These are phyloP conservation scores for Diutina scorzettiae DNA, from an alignment of 1,139 yeast genomes.

Conservation along the genomic window DNA sequence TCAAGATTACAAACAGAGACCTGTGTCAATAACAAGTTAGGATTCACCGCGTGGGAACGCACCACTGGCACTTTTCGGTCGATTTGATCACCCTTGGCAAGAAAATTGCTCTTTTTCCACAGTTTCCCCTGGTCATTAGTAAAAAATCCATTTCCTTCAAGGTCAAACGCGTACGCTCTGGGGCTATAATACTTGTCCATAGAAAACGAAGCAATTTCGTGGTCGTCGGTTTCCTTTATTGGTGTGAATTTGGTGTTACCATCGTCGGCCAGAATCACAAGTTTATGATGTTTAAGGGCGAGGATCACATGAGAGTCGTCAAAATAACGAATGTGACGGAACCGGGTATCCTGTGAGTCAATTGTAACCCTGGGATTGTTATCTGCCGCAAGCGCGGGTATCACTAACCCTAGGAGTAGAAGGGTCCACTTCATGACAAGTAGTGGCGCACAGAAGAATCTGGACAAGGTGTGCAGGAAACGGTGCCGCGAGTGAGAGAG, in stretches of 20 bases:
- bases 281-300: slow-evolving; percentile 17
- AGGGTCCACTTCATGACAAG: not conserved
- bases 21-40: slow-evolving; percentile 28
- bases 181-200: slow-evolving; percentile 34
- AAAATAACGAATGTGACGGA: slow-evolving; percentile 24
- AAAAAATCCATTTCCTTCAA: slow-evolving; percentile 27
- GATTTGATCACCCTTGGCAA: slow-evolving; percentile 9
- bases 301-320: slow-evolving; percentile 45
- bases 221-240: slow-evolving; percentile 20
- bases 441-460: not conserved
- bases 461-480: no score
- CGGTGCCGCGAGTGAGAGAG: no score
- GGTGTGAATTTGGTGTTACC: slow-evolving; percentile 40
- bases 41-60: slow-evolving; percentile 28
- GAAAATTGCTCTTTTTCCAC: slow-evolving; percentile 35
- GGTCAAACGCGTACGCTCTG: slow-evolving; percentile 43
- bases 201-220: slow-evolving; percentile 16
- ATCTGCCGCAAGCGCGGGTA: not conserved
- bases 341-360: not conserved
- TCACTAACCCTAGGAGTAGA: not conserved
- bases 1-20: slow-evolving; percentile 23
- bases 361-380: not conserved
- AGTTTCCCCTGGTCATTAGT: slow-evolving; percentile 47
- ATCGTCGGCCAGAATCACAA: slow-evolving; percentile 41
- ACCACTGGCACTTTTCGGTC: slow-evolving; percentile 10